A percentile compares a stretch with the other conserved stretches of the same genome.
These are phyloP conservation scores for Ophiobolus disseminans DNA, from an alignment of 2,329 filamentous ascomycete species.

Conservation along the genomic window DNA sequence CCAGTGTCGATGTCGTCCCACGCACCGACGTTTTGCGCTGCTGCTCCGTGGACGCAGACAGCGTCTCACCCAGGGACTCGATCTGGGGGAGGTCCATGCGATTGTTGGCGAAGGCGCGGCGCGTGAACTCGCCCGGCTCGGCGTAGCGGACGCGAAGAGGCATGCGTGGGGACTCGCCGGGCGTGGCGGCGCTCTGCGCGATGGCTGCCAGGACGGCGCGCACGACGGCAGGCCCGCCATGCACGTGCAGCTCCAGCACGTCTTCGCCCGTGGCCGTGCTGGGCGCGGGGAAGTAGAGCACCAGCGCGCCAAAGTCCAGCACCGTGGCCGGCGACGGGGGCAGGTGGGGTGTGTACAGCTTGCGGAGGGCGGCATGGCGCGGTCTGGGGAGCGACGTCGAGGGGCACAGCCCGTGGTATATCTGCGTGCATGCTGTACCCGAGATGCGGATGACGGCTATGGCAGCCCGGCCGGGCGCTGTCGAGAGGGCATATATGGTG, in stretches of 20 bases:
- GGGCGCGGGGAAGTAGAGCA: slow-evolving; percentile 83
- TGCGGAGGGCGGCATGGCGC: slow-evolving; percentile 74
- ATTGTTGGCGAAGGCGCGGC: slow-evolving; percentile 86
- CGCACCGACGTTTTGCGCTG: slow-evolving; percentile 86
- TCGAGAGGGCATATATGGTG: slow-evolving; percentile 93
- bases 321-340: slow-evolving; percentile 54
- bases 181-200: slow-evolving; percentile 55
- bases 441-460: slow-evolving; percentile 92
- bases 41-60: slow-evolving; percentile 81
- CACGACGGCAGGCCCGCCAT: slow-evolving; percentile 87
- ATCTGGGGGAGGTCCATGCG: slow-evolving; percentile 86
- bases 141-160: slow-evolving; percentile 74
- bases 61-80: slow-evolving; percentile 67
- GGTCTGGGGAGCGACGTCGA: slow-evolving; percentile 61
- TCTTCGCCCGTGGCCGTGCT: slow-evolving; percentile 91
- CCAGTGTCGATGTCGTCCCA: slow-evolving; percentile 73
- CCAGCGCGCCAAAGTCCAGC: slow-evolving; percentile 78
- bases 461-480: slow-evolving; percentile 81
- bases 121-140: slow-evolving; percentile 94
- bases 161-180: slow-evolving; percentile 7
- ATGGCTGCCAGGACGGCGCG: slow-evolving; percentile 85
- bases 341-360: slow-evolving; percentile 67
- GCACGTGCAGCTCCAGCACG: slow-evolving; percentile 90
- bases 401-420: slow-evolving; percentile 71
- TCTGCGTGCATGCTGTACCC: slow-evolving; percentile 73